phyloP scores from a whole-genome alignment of 352 stramenopile genomes.

The Pythium chondricola region DNA sequence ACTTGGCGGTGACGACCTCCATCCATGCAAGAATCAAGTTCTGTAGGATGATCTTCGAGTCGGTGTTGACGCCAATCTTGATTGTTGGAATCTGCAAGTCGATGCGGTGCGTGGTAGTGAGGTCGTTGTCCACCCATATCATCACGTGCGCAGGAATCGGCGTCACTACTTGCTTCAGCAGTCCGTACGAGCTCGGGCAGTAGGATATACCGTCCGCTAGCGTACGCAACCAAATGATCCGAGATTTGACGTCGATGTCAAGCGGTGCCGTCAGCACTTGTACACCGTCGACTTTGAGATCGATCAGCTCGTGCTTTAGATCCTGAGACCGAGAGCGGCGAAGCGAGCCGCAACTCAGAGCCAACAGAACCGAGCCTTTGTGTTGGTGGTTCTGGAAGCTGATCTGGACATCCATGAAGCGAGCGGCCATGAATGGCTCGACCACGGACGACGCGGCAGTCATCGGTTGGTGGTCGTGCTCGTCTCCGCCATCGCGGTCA shows the following conservation, averaged over 20 bases:
- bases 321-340: slow-evolving; percentile 51
- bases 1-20: slow-evolving; percentile 34
- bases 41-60: slow-evolving; percentile 62
- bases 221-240: slow-evolving; percentile 57
- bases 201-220: slow-evolving; percentile 46
- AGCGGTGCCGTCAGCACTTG: slow-evolving; percentile 63
- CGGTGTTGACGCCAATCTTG: slow-evolving; percentile 36
- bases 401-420: slow-evolving; percentile 77
- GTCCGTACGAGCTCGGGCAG: slow-evolving; percentile 47
- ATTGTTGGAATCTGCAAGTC: slow-evolving; percentile 54
- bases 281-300: slow-evolving; percentile 53
- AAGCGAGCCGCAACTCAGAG: slow-evolving; percentile 50
- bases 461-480: no score
- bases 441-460: no score
- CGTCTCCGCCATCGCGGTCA: no score
- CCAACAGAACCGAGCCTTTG: slow-evolving; percentile 67
- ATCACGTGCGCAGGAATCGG: slow-evolving; percentile 51
- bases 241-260: slow-evolving; percentile 66
- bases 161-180: slow-evolving; percentile 60
- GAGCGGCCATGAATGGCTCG: slow-evolving; percentile 58
- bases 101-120: slow-evolving; percentile 32
- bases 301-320: slow-evolving; percentile 40
- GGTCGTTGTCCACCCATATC: slow-evolving; percentile 46
- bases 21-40: slow-evolving; percentile 33
- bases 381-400: slow-evolving; percentile 58